Evolutionary conservation across 164 flowering plant genomes (phyloP), one percentile per base, ranked within the genome.

Genomic region (Magnolia officinalis): DNA sequence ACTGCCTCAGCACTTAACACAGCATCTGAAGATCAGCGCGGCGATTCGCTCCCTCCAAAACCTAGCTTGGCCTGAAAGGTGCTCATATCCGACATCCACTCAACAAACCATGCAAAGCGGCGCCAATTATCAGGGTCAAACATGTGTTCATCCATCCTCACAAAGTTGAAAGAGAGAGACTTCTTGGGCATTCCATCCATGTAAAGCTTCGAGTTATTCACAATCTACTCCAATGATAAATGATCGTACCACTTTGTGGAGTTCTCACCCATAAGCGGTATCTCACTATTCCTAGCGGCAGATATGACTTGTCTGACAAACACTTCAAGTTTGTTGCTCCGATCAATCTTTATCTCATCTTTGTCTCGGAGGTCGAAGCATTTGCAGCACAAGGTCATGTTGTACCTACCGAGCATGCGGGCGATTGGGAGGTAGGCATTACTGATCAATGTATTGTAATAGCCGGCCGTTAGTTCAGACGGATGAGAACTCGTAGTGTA

Each of bases 401-500:
- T 87, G 75, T 91, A 79, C 79, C 82, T 85, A 16, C 81, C 88
- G 73, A 91, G 85, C 87, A 92, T 83, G 64, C 83, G 84, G 24
- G 86, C 85, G 49, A 92, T 84, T 8, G 96, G 91, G 0, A 87
- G 79, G 76, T 86, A 90, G 19, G 93, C 94, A 82, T 93, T 90
- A 73, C 91, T 80, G 8, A 16, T 68, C 19, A 77, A 76, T 13
- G 90, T 87, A 66, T 89, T 90, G 80, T 89, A 89, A 65, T 89
- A 90, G 16, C 97, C 91, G 63, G 95, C 88, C 10, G 92, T 90
- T 50, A 90, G 55, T 80, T 91, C 94, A 9, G 93, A 80, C 20
- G 92, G 84, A 73, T 88, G 93, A 55, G 92, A 88, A 49, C 75
- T 31, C 20, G 89, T 85, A 14, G 73, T 63, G 59, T 89, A 90